Evolutionary conservation across 1,284 basidiomycete species (phyloP).

Genomic region (Moesziomyces aphidis): DNA sequence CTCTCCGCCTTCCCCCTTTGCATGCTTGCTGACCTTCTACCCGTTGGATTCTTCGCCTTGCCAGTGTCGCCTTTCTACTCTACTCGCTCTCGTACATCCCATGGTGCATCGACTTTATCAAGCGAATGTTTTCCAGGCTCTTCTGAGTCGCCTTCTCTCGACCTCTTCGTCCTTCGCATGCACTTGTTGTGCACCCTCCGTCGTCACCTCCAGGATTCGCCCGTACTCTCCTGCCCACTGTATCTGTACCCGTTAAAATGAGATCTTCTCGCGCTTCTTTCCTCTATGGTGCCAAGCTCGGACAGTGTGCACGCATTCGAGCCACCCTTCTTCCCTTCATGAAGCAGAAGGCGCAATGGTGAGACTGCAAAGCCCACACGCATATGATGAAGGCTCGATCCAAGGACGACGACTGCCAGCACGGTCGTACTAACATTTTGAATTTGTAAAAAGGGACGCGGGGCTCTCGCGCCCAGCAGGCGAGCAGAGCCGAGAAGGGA

Average conservation of each 20-base stretch:
- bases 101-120: constrained; percentile 57
- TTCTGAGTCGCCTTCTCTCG: constrained; percentile 17
- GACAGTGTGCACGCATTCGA: too few species aligned
- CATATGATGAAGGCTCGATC: too few species aligned
- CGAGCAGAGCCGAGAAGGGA: too few species aligned
- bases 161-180: not conserved
- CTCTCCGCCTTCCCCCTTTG: not conserved
- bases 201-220: not conserved
- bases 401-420: too few species aligned
- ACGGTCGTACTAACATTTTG: not conserved
- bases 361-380: too few species aligned
- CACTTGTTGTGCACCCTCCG: not conserved
- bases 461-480: too few species aligned
- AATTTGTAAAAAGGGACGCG: not conserved
- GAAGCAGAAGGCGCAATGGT: too few species aligned
- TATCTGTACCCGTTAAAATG: not conserved
- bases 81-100: constrained; percentile 55
- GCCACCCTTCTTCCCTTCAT: too few species aligned
- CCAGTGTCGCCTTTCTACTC: constrained; percentile 44
- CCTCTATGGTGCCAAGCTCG: too few species aligned
- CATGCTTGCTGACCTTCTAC: not conserved
- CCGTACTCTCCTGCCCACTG: not conserved
- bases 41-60: not conserved
- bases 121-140: constrained; percentile 52
- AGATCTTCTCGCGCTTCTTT: too few species aligned